Evolutionary conservation across 192 early-diverging fungal species (phyloP).

Genomic region (Haplosporangium gracile): DNA sequence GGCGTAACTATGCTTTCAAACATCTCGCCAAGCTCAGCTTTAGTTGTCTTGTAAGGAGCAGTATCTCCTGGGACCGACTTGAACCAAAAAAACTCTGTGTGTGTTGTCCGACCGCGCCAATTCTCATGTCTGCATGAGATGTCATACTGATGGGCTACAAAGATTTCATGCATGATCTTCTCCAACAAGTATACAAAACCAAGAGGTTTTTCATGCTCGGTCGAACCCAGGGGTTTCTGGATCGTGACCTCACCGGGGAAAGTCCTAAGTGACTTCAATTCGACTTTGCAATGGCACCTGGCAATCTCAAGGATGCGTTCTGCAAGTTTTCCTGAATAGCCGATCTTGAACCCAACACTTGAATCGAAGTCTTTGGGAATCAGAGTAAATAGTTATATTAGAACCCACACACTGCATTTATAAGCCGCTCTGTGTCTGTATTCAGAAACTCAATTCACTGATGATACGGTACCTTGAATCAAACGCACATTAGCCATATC

Average conservation of each 20-base stretch:
- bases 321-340: slow-evolving; percentile 22
- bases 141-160: slow-evolving; percentile 30
- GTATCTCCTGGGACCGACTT: slow-evolving; percentile 21
- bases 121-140: slow-evolving; percentile 22
- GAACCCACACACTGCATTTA: slow-evolving; percentile 14
- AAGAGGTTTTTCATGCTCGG: slow-evolving; percentile 17
- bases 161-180: slow-evolving; percentile 30
- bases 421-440: slow-evolving; percentile 18
- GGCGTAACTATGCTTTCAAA: slow-evolving; percentile 21
- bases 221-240: background rate
- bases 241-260: slow-evolving; percentile 22
- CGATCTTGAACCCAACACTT: slow-evolving; percentile 32
- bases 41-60: slow-evolving; percentile 27
- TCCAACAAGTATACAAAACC: slow-evolving; percentile 31
- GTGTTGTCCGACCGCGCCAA: slow-evolving; percentile 27
- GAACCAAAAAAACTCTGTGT: slow-evolving; percentile 33
- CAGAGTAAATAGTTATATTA: slow-evolving; percentile 21
- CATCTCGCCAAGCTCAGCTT: slow-evolving; percentile 12
- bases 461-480: slow-evolving; percentile 31
- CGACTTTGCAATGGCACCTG: slow-evolving; percentile 20
- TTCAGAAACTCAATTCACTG: slow-evolving; percentile 25
- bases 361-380: slow-evolving; percentile 26
- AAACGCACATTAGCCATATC: slow-evolving; percentile 28
- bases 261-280: slow-evolving; percentile 10
- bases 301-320: slow-evolving; percentile 10